Evolutionary conservation across 805 yeast genomes (phyloP).

Genomic region (Candida bentonensis): DNA sequence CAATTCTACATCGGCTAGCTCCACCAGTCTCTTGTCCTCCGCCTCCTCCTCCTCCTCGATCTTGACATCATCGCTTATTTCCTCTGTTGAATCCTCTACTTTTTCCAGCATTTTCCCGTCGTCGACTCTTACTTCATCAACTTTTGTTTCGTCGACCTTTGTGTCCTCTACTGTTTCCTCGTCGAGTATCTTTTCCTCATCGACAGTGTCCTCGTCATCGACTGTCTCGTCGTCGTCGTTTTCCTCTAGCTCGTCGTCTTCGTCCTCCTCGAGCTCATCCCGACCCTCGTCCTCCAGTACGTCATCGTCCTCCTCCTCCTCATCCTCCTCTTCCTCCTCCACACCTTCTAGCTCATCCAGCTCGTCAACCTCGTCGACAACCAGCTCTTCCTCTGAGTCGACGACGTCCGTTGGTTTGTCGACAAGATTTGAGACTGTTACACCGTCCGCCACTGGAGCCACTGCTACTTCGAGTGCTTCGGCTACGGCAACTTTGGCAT

Average conservation of each 20-base stretch:
- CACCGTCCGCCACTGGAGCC: background rate
- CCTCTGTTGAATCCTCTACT: background rate
- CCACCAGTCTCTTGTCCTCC: too few species aligned
- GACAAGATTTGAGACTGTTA: background rate
- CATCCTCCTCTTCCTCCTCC: background rate
- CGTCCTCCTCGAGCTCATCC: background rate
- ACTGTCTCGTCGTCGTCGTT: background rate
- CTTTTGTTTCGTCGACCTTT: background rate
- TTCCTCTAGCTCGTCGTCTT: background rate
- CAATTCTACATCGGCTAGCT: too few species aligned
- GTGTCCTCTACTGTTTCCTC: background rate
- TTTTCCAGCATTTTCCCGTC: too few species aligned
- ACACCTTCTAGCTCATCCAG: too few species aligned
- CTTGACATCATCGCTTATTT: too few species aligned
- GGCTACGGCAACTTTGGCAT: background rate
- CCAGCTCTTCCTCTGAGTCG: background rate
- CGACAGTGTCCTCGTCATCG: background rate
- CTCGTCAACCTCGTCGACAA: background rate
- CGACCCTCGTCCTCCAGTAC: background rate
- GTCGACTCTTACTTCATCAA: background rate
- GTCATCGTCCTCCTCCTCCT: background rate
- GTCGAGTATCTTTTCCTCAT: background rate
- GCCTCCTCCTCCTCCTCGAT: background rate
- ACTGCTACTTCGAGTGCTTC: background rate
- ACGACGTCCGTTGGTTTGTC: background rate